These are phyloP conservation scores for Benincasa hispida DNA, from an alignment of 306 rosid species.

Conservation along the genomic window DNA sequence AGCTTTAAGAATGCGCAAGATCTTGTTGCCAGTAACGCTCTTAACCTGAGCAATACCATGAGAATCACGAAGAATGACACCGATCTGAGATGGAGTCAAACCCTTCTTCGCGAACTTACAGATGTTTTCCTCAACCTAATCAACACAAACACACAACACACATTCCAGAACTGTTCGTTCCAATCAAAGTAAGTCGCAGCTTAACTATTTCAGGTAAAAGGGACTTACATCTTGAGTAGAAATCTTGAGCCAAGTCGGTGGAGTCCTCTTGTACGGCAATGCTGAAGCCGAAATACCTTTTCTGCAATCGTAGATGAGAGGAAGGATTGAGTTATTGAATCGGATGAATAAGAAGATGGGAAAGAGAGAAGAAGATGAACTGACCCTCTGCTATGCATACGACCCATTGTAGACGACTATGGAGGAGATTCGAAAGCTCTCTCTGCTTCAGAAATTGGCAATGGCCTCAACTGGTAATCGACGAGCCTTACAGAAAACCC, in stretches of 20 bases:
- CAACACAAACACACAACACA: background rate
- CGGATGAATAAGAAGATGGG: background rate
- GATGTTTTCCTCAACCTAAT: slow-evolving; percentile 49
- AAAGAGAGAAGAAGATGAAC: background rate
- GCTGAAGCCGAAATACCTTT: slow-evolving; percentile 10
- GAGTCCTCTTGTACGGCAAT: slow-evolving; percentile 11
- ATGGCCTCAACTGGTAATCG: background rate
- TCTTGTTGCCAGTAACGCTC: slow-evolving; percentile 49
- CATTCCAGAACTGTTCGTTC: background rate
- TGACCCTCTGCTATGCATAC: slow-evolving; percentile 12
- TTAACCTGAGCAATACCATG: slow-evolving; percentile 56
- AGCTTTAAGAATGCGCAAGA: slow-evolving; percentile 53
- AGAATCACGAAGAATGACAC: slow-evolving; percentile 57
- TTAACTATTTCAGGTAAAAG: background rate
- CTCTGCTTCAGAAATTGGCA: background rate
- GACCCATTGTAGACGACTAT: background rate
- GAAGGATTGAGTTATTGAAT: background rate
- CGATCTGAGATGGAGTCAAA: slow-evolving; percentile 23
- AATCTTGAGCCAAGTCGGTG: slow-evolving; percentile 10
- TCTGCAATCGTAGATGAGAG: background rate
- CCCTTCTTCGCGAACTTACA: slow-evolving; percentile 69
- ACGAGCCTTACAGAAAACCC: background rate
- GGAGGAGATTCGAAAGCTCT: background rate
- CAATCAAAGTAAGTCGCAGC: background rate
- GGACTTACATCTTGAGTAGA: slow-evolving; percentile 6